Percentiles rank a stretch among this genome's conserved stretches.
These are phyloP conservation scores for Picea sitchensis DNA, from an alignment of 75 land plant species.

Conservation along the genomic window DNA sequence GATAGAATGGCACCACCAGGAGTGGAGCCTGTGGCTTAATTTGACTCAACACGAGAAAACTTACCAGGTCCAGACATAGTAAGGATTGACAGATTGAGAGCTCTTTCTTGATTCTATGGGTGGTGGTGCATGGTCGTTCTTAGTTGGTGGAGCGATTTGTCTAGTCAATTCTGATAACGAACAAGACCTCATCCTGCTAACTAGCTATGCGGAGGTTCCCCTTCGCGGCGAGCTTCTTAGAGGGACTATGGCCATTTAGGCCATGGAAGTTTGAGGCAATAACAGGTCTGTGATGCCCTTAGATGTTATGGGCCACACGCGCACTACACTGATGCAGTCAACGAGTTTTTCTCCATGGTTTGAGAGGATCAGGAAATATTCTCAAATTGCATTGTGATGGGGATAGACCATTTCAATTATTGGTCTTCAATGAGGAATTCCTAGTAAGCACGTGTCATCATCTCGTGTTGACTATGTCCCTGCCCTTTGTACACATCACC, in stretches of 20 bases:
- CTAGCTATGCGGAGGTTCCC: slow-evolving; percentile 55
- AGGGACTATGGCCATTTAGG: slow-evolving; percentile 47
- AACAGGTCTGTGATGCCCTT: slow-evolving; percentile 60
- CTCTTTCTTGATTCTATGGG: slow-evolving; percentile 63
- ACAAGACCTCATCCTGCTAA: slow-evolving; percentile 96
- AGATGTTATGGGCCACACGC: slow-evolving; percentile 19
- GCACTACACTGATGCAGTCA: no score
- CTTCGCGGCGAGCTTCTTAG: slow-evolving; percentile 34
- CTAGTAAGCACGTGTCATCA: no score
- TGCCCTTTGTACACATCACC: no score
- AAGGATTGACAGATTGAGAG: slow-evolving; percentile 55
- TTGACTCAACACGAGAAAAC: slow-evolving; percentile 3
- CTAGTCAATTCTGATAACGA: slow-evolving; percentile 89
- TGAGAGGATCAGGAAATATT: no score
- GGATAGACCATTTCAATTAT: no score
- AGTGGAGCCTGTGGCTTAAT: no score
- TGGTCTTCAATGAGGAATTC: no score
- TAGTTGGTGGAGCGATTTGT: slow-evolving; percentile 86
- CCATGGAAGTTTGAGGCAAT: slow-evolving; percentile 64
- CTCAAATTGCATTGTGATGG: no score
- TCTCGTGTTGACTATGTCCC: no score
- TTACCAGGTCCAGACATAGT: slow-evolving; percentile 55
- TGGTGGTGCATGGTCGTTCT: slow-evolving; percentile 61
- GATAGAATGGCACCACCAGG: no score
- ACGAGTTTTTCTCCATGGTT: no score